phyloP scores from a whole-genome alignment of 345 rosid species.

The Cardiospermum halicacabum region DNA sequence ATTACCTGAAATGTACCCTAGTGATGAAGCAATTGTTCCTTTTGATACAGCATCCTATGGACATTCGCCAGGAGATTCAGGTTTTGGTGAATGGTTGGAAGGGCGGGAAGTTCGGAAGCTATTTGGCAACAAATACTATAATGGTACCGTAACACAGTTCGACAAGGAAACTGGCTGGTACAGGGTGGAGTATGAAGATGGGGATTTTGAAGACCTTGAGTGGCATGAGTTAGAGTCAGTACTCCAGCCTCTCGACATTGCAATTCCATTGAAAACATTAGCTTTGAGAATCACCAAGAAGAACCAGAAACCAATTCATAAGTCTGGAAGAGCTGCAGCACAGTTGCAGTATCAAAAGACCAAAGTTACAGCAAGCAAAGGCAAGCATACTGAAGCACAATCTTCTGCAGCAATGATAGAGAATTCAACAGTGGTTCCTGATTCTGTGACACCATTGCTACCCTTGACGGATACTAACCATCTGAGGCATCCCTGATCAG shows the following conservation, averaged over 20 bases:
- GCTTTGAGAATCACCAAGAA: constrained; percentile 45
- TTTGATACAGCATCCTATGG: constrained; percentile 16
- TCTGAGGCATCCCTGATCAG: not conserved
- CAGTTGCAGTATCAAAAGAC: constrained; percentile 13
- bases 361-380: constrained; percentile 4
- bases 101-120: constrained; percentile 70
- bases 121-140: constrained; percentile 44
- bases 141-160: constrained; percentile 52
- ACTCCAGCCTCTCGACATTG: constrained; percentile 65
- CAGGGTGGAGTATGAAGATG: constrained; percentile 79
- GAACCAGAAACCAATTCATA: constrained; percentile 28
- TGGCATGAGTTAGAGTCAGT: constrained; percentile 67
- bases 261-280: constrained; percentile 54
- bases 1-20: constrained; percentile 41
- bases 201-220: constrained; percentile 80
- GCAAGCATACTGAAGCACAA: constrained; percentile 10
- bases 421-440: constrained; percentile 4
- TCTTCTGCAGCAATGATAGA: not conserved
- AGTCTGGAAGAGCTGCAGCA: constrained; percentile 8
- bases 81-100: constrained; percentile 77
- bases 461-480: not conserved
- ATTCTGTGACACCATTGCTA: not conserved
- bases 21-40: constrained; percentile 11
- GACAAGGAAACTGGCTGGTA: constrained; percentile 78
- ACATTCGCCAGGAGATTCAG: constrained; percentile 25